phyloP scores from a whole-genome alignment of 257 asterid species.

The Cruciata laevipes region DNA sequence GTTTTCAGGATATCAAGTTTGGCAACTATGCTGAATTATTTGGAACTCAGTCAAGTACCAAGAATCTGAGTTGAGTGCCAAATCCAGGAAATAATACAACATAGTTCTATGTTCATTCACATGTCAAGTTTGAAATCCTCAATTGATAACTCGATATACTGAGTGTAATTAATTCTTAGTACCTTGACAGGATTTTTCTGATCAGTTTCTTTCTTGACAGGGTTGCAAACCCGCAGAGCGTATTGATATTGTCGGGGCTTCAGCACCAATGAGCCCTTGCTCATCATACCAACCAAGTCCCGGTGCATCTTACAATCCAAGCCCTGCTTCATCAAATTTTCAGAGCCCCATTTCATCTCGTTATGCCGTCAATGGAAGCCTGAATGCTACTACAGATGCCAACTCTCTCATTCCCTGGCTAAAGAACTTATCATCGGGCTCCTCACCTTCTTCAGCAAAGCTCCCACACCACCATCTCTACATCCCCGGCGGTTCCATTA shows the following conservation, averaged over 20 bases:
- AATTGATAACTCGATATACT: background rate
- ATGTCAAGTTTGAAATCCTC: background rate
- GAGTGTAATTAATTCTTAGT: too few species aligned
- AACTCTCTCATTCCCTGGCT: conserved; percentile 98
- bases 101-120: background rate
- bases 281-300: conserved; percentile 87
- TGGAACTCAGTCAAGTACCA: too few species aligned
- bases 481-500: conserved; percentile 78
- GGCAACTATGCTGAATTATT: background rate
- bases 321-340: conserved; percentile 76
- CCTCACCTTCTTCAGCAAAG: conserved; percentile 54
- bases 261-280: conserved; percentile 68
- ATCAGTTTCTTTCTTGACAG: conserved; percentile 31
- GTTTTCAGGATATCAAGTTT: background rate
- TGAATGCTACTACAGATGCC: conserved; percentile 47
- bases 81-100: background rate
- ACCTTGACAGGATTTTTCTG: too few species aligned
- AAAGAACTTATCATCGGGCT: conserved; percentile 72
- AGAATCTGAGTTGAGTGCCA: background rate
- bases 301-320: conserved; percentile 71
- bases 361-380: conserved; percentile 33
- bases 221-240: conserved; percentile 83
- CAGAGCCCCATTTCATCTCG: conserved; percentile 67
- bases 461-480: conserved; percentile 67
- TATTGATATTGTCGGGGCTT: conserved; percentile 54